phyloP scores from a whole-genome alignment of 345 rosid genomes.

The Salix purpurea region DNA sequence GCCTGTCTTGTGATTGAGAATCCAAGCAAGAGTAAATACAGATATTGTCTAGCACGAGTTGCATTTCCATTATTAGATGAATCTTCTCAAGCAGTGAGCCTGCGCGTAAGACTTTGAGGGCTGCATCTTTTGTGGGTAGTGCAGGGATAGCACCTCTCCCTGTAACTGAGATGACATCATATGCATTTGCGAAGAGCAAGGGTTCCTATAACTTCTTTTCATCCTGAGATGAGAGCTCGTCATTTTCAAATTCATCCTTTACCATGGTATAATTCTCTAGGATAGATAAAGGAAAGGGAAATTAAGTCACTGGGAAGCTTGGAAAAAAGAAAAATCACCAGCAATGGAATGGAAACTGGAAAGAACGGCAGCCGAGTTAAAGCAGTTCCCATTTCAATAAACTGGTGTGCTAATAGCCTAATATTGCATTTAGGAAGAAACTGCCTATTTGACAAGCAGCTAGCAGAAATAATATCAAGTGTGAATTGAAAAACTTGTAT shows the following conservation, averaged over 20 bases:
- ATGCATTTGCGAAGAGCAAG: constrained; percentile 7
- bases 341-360: neutral
- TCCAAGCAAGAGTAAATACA: neutral
- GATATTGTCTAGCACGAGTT: neutral
- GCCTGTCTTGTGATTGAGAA: too few relatives aligned
- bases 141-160: neutral
- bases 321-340: neutral
- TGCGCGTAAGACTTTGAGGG: neutral
- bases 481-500: too few relatives aligned
- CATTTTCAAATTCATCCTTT: neutral
- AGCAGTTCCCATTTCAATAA: neutral
- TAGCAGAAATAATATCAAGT: too few relatives aligned
- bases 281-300: too few relatives aligned
- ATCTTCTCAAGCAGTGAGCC: neutral
- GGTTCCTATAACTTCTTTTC: constrained; percentile 4
- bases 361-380: neutral
- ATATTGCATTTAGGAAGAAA: neutral
- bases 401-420: neutral
- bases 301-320: neutral
- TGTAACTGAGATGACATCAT: constrained; percentile 5
- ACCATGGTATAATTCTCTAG: neutral
- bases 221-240: neutral
- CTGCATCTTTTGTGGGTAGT: constrained; percentile 5
- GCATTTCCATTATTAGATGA: too few relatives aligned
- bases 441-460: too few relatives aligned